Evolutionary conservation across 805 yeast species (phyloP), one percentile per base, ranked within the genome.

Genomic region (Suhomyces sp.): DNA sequence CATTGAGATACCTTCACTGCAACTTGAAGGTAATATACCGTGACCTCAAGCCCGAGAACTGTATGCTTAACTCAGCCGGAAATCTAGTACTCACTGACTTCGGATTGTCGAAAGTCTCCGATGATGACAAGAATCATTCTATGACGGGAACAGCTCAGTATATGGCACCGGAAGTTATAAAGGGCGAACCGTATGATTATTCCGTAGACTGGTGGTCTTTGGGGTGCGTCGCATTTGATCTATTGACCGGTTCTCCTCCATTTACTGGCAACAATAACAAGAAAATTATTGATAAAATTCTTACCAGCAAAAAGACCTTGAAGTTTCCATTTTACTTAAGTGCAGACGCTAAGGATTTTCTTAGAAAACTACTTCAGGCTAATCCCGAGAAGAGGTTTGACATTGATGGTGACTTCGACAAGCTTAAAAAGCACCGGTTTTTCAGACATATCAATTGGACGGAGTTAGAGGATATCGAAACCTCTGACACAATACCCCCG

Each of bases 191-290:
- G 2, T 75, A 75, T 50, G 75, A 72, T 49, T 75, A 68, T 53
- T 63, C 69, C 3, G 79, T 75, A 4, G 79, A 75, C 57, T 75
- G 79, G 79, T 75, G 79, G 79, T 73, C 76, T 45, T 60, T 75
- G 48, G 79, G 79, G 1, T 73, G 78, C 50, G 77, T 75, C 20
- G 67, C 76, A 0, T 75, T 57, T 59, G 79, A 75, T 56, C 62
- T 75, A 59, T 62, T 75, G 51, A 73, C 76, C 1, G 79, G 79
- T 0, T 66, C 71, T 13, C 78, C 79, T 4, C 79, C 79, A 4
- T 75, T 73, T 53, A 73, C 78, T 2, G 79, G 78, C 1, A 72
- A 68, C 49, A 67, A 70, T 46, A 70, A 71, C 54, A 67, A 72
- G 56, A 64, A 66, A 29, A 73, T 75, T 27, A 66, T 63, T 60